phyloP scores from a whole-genome alignment of 352 stramenopile species.

The Pythium biforme region DNA sequence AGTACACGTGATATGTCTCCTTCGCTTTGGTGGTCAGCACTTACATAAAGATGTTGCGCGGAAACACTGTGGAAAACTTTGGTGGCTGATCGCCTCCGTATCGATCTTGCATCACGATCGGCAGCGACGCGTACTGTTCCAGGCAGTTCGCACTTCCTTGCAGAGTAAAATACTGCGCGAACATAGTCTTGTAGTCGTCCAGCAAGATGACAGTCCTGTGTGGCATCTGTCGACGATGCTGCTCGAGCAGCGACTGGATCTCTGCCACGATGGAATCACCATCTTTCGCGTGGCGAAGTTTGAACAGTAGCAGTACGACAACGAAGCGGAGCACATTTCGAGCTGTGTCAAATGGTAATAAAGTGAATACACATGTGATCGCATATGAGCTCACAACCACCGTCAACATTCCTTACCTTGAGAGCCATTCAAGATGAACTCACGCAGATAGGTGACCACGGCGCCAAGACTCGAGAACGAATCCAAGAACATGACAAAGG shows the following conservation, averaged over 20 bases:
- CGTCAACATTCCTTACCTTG: conserved; percentile 37
- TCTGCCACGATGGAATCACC: neutral
- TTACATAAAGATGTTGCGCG: conserved; percentile 28
- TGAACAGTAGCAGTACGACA: conserved; percentile 59
- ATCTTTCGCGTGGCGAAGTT: conserved; percentile 27
- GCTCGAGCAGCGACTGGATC: conserved; percentile 43
- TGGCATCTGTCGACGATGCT: conserved; percentile 15
- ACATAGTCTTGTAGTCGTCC: conserved; percentile 52
- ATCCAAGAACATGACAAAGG: conserved; percentile 73
- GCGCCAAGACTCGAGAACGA: conserved; percentile 65
- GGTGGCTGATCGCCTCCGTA: conserved; percentile 11
- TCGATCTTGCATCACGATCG: conserved; percentile 18
- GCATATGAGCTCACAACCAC: neutral
- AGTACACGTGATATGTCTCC: neutral
- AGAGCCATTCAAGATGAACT: conserved; percentile 40
- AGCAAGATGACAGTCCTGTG: conserved; percentile 36
- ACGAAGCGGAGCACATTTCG: conserved; percentile 51
- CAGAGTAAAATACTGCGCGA: conserved; percentile 52
- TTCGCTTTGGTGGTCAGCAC: neutral
- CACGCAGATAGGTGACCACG: conserved; percentile 52
- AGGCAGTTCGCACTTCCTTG: conserved; percentile 33
- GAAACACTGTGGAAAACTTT: conserved; percentile 17
- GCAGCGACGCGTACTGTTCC: conserved; percentile 14
- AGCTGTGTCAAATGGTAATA: neutral
- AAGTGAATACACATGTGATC: neutral